Evolutionary conservation across 2,329 filamentous ascomycete species (phyloP).

Genomic region (Trichophyton equinum): DNA sequence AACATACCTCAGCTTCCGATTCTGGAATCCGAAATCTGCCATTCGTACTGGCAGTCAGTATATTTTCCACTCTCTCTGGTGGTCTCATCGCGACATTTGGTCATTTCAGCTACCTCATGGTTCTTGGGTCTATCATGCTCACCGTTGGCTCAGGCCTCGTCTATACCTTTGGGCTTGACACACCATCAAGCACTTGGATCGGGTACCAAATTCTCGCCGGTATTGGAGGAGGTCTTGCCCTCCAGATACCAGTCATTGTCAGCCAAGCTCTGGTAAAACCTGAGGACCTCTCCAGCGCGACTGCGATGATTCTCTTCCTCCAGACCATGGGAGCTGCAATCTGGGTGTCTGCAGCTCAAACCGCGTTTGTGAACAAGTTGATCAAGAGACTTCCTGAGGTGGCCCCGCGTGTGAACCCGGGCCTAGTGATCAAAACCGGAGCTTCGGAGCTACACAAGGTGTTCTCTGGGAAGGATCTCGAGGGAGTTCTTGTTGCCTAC

Average conservation of each 20-base stretch:
- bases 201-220: conserved; percentile 19
- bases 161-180: conserved; percentile 18
- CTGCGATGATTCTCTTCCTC: conserved; percentile 17
- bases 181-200: conserved; percentile 17
- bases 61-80: conserved; percentile 15
- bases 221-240: conserved; percentile 16
- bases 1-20: conserved; percentile 27
- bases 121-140: conserved; percentile 15
- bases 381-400: conserved; percentile 5
- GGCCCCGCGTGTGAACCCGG: conserved; percentile 31
- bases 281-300: conserved; percentile 14
- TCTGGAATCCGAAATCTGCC: conserved; percentile 26
- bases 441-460: conserved; percentile 47
- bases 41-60: conserved; percentile 24
- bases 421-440: conserved; percentile 35
- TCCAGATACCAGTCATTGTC: conserved; percentile 15
- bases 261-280: conserved; percentile 14
- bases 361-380: conserved; percentile 14
- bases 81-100: conserved; percentile 12
- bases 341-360: conserved; percentile 17
- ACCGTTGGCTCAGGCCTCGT: conserved; percentile 22
- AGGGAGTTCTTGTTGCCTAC: conserved; percentile 8
- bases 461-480: conserved; percentile 33
- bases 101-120: conserved; percentile 18
- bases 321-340: conserved; percentile 17